phyloP scores from a whole-genome alignment of 1,139 yeast species.

The Casaregolazyma lundiana region DNA sequence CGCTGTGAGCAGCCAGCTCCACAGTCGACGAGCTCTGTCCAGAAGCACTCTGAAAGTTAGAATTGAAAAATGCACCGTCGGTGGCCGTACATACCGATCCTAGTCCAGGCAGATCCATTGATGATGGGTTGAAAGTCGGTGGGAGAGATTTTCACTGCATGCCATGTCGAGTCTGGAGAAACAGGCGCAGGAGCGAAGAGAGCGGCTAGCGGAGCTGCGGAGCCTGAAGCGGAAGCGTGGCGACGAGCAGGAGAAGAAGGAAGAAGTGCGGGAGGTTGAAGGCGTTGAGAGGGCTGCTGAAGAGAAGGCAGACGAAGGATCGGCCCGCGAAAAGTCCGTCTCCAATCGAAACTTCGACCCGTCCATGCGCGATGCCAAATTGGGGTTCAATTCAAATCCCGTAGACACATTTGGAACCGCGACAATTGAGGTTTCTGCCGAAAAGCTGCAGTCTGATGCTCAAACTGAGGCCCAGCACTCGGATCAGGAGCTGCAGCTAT shows the following conservation, averaged over 20 bases:
- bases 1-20: constrained; percentile 36
- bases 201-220: constrained; percentile 36
- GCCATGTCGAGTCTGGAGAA: constrained; percentile 29
- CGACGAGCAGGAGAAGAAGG: neutral
- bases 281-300: neutral
- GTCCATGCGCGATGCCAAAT: constrained; percentile 30
- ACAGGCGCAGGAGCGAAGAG: constrained; percentile 39
- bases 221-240: constrained; percentile 28
- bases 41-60: neutral
- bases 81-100: constrained; percentile 6
- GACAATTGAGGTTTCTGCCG: constrained; percentile 37
- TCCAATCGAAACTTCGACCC: constrained; percentile 35
- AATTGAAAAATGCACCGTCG: neutral
- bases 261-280: constrained; percentile 14
- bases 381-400: constrained; percentile 36
- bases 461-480: constrained; percentile 22
- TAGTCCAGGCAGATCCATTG: constrained; percentile 7
- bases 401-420: constrained; percentile 33
- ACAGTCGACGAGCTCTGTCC: constrained; percentile 12
- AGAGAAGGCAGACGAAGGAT: constrained; percentile 9
- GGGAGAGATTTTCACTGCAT: neutral
- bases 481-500: constrained; percentile 16
- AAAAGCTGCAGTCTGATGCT: constrained; percentile 31
- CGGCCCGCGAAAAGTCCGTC: constrained; percentile 14
- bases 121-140: constrained; percentile 1